phyloP scores from a whole-genome alignment of 306 rosid species.

The Lathyrus aphaca region DNA sequence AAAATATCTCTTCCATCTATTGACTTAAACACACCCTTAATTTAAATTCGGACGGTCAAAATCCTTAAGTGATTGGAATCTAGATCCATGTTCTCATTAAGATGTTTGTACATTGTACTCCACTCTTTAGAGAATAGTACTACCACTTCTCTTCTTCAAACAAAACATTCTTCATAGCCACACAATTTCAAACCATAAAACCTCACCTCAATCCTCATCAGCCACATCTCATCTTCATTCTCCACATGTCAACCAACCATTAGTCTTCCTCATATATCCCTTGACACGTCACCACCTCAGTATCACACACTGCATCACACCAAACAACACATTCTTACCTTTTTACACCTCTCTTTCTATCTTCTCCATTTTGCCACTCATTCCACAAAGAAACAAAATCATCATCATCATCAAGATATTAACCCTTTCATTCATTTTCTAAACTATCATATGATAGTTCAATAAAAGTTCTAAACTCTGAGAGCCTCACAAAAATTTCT shows the following conservation, averaged over 20 bases:
- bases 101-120: constrained; percentile 25
- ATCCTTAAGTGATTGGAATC: not conserved
- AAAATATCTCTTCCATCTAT: too few species aligned
- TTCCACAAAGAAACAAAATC: constrained; percentile 29
- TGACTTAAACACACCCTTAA: too few species aligned
- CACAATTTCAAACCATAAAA: constrained; percentile 35
- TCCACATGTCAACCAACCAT: constrained; percentile 40
- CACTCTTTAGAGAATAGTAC: constrained; percentile 9
- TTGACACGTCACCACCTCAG: constrained; percentile 44
- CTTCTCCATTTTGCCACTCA: constrained; percentile 37
- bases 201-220: constrained; percentile 41
- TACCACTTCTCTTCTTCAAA: not conserved
- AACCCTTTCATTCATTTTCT: constrained; percentile 18
- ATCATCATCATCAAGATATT: constrained; percentile 12
- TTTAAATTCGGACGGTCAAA: too few species aligned
- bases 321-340: constrained; percentile 26
- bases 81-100: not conserved
- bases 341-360: not conserved
- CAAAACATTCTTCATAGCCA: constrained; percentile 33
- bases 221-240: constrained; percentile 40
- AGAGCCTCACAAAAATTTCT: constrained; percentile 27
- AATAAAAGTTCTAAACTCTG: constrained; percentile 1
- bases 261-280: constrained; percentile 31
- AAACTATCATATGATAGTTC: constrained; percentile 28
- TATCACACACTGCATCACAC: constrained; percentile 31